Percentiles rank a stretch among this genome's conserved stretches.
phyloP scores from a whole-genome alignment of 495 filamentous ascomycete genomes.

The Cercophora newfieldiana region DNA sequence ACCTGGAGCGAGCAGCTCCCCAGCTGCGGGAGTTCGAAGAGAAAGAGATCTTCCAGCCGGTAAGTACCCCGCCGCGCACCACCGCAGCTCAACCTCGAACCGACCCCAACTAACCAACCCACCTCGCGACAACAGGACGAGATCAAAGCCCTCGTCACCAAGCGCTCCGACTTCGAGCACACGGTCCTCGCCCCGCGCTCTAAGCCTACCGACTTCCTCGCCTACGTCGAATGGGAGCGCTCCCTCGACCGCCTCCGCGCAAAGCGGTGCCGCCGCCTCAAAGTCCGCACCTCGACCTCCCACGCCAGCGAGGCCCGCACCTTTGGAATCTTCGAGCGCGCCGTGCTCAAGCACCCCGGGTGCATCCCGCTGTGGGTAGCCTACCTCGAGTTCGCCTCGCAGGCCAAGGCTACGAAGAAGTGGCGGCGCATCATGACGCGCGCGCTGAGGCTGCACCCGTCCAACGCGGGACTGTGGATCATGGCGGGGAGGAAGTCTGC shows the following conservation, averaged over 20 bases:
- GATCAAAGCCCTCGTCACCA: constrained; percentile 81
- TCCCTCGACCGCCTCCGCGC: constrained; percentile 79
- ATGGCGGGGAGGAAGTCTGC: constrained; percentile 80
- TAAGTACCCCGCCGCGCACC: constrained; percentile 38
- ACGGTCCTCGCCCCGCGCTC: constrained; percentile 78
- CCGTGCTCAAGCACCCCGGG: constrained; percentile 80
- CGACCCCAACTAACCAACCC: background rate
- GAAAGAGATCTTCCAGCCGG: constrained; percentile 84
- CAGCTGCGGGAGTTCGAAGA: constrained; percentile 86
- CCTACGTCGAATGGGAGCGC: constrained; percentile 89
- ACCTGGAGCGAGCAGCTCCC: constrained; percentile 84
- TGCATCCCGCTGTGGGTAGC: constrained; percentile 86
- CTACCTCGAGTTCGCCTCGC: constrained; percentile 78
- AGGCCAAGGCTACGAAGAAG: constrained; percentile 76
- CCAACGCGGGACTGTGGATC: constrained; percentile 82
- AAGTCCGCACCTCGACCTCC: constrained; percentile 59
- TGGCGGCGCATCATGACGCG: constrained; percentile 73
- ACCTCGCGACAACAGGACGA: constrained; percentile 59
- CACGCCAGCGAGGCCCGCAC: constrained; percentile 76
- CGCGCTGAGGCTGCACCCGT: constrained; percentile 80
- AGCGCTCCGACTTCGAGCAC: constrained; percentile 92
- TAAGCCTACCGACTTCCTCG: constrained; percentile 71
- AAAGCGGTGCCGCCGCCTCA: constrained; percentile 78
- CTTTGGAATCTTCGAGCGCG: constrained; percentile 86
- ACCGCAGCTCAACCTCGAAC: background rate